Conservation (phyloP, 192 early-diverging fungal species). For the Backusella australiensis region DNA sequence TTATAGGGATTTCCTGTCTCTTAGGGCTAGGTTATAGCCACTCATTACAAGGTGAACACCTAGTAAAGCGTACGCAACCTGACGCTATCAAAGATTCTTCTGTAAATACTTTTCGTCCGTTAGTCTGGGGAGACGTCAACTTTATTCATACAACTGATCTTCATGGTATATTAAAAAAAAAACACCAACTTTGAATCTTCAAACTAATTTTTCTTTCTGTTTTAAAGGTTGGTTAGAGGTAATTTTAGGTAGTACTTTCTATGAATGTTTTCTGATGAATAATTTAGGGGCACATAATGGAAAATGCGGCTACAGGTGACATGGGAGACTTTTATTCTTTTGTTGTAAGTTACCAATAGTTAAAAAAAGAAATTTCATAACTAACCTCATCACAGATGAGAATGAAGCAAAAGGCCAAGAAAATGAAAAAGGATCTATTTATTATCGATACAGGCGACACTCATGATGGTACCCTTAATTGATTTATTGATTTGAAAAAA, state of each 20-base stretch:
- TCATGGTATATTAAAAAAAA: conserved; percentile 16
- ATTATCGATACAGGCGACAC: conserved; percentile 52
- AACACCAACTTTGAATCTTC: not conserved
- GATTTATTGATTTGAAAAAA: not conserved
- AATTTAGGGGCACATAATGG: conserved; percentile 27
- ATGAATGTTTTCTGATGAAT: not conserved
- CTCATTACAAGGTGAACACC: not conserved
- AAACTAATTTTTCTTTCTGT: not conserved
- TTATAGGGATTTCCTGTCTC: not conserved
- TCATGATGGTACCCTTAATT: conserved; percentile 36
- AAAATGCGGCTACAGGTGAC: conserved; percentile 43
- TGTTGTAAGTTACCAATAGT: conserved; percentile 22
- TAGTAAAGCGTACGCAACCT: conserved; percentile 27
- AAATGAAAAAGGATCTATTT: conserved; percentile 48
- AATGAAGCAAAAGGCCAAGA: conserved; percentile 45
- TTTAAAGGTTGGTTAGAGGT: conserved; percentile 27
- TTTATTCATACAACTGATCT: conserved; percentile 48
- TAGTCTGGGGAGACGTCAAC: conserved; percentile 53
- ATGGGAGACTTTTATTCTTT: conserved; percentile 56
- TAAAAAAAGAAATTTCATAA: not conserved
- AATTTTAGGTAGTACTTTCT: not conserved
- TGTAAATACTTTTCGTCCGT: conserved; percentile 18
- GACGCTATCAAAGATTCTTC: conserved; percentile 16
- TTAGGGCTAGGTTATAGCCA: not conserved
- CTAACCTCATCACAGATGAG: conserved; percentile 18